These are phyloP conservation scores for Urtica urens DNA, from an alignment of 306 rosid species.

Conservation along the genomic window DNA sequence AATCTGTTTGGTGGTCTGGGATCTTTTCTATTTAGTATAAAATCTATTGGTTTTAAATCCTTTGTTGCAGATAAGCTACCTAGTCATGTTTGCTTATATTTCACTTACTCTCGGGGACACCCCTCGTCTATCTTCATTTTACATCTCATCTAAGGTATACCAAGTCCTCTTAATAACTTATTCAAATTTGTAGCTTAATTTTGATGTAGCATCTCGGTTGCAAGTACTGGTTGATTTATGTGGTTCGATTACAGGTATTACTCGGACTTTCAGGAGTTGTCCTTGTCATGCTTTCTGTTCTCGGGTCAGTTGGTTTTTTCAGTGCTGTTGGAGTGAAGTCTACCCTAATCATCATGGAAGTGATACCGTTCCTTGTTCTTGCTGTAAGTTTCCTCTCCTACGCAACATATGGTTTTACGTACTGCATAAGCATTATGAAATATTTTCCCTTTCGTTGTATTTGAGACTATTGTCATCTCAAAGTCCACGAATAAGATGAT, in stretches of 20 bases:
- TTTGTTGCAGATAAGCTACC: constrained; percentile 83
- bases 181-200: neutral
- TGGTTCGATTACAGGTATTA: constrained; percentile 52
- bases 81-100: constrained; percentile 94
- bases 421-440: too few species aligned
- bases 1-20: neutral
- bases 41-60: constrained; percentile 5
- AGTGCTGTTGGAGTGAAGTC: constrained; percentile 91
- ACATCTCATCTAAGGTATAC: constrained; percentile 88
- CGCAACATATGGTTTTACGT: neutral
- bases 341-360: constrained; percentile 95
- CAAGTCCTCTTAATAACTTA: constrained; percentile 12
- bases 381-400: constrained; percentile 65
- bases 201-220: neutral
- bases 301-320: constrained; percentile 87
- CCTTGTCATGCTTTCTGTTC: constrained; percentile 91
- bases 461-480: too few species aligned
- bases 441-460: neutral
- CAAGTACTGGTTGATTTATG: constrained; percentile 9
- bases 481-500: too few species aligned
- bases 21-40: neutral
- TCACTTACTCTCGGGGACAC: constrained; percentile 94
- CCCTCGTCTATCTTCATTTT: constrained; percentile 55
- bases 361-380: constrained; percentile 93
- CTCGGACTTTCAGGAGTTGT: constrained; percentile 90